Percentiles rank a stretch among this genome's conserved stretches.
These are phyloP conservation scores for Candida taoyuanica DNA, from an alignment of 805 yeast genomes.

Conservation along the genomic window DNA sequence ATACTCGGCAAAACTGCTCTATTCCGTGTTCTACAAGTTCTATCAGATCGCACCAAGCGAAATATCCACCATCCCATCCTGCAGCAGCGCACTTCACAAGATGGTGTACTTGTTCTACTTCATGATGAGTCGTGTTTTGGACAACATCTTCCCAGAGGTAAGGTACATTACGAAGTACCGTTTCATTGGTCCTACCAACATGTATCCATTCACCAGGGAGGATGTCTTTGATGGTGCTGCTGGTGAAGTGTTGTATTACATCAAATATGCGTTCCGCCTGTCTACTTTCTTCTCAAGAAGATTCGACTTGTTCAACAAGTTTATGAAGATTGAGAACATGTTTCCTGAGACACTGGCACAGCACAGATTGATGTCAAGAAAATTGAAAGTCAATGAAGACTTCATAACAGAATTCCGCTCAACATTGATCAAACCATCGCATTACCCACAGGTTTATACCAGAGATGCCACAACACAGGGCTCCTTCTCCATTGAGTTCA, in stretches of 20 bases:
- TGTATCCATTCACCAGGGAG: slow-evolving; percentile 18
- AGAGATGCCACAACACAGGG: slow-evolving; percentile 1
- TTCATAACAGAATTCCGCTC: slow-evolving; percentile 14
- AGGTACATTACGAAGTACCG: slow-evolving; percentile 19
- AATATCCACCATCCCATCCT: slow-evolving; percentile 9
- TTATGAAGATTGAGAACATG: slow-evolving; percentile 20
- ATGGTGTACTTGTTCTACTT: slow-evolving; percentile 17
- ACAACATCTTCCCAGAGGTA: slow-evolving; percentile 23
- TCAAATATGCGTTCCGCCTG: slow-evolving; percentile 18
- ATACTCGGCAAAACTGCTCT: slow-evolving; percentile 17
- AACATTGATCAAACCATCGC: slow-evolving; percentile 10
- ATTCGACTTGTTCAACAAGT: slow-evolving; percentile 17
- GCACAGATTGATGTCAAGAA: slow-evolving; percentile 22
- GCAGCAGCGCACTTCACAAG: slow-evolving; percentile 12
- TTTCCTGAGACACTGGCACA: slow-evolving; percentile 17
- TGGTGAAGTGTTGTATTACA: slow-evolving; percentile 9
- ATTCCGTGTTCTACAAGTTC: slow-evolving; percentile 15
- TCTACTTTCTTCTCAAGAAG: slow-evolving; percentile 23
- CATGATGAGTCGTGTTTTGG: slow-evolving; percentile 17
- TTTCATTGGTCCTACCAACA: slow-evolving; percentile 24
- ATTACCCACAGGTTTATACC: slow-evolving; percentile 20
- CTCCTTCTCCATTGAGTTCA: slow-evolving; percentile 15
- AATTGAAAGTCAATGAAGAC: slow-evolving; percentile 16
- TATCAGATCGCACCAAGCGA: slow-evolving; percentile 20
- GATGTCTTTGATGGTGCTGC: slow-evolving; percentile 9